phyloP scores from a whole-genome alignment of 176 grass and related monocot genomes.

The Phoenix dactylifera region DNA sequence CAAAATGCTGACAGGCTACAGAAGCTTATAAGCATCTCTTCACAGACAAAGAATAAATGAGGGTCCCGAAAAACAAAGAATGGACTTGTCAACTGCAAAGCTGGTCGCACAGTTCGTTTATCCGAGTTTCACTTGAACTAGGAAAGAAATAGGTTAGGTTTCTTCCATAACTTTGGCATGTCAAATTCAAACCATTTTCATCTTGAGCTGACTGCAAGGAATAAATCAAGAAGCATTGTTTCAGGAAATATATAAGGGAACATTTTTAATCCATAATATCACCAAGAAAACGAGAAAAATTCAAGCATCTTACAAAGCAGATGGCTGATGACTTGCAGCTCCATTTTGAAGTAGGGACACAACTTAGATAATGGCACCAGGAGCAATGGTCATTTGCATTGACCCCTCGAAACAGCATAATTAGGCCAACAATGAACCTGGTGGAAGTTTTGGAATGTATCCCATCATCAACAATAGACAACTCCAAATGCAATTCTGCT shows the following conservation, averaged over 20 bases:
- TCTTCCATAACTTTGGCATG: slow-evolving; percentile 24
- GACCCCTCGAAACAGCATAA: slow-evolving; percentile 62
- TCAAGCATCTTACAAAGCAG: slow-evolving; percentile 29
- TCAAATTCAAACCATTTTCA: slow-evolving; percentile 32
- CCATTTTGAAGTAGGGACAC: slow-evolving; percentile 54
- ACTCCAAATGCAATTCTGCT: neutral
- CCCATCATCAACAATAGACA: too few relatives aligned
- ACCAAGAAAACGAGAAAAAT: neutral
- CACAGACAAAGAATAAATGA: slow-evolving; percentile 27
- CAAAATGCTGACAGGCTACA: neutral
- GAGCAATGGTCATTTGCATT: slow-evolving; percentile 72
- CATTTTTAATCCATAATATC: neutral
- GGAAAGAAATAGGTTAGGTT: slow-evolving; percentile 36
- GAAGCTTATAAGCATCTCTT: slow-evolving; percentile 7
- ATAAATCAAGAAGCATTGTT: neutral
- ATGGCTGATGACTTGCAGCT: slow-evolving; percentile 41
- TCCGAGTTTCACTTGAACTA: slow-evolving; percentile 24
- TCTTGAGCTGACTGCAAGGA: slow-evolving; percentile 24
- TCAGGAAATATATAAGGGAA: neutral
- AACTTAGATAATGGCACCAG: slow-evolving; percentile 81
- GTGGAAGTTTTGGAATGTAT: slow-evolving; percentile 1
- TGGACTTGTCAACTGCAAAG: slow-evolving; percentile 37
- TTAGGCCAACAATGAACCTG: slow-evolving; percentile 49
- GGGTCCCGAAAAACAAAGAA: slow-evolving; percentile 6
- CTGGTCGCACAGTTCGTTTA: slow-evolving; percentile 45